phyloP scores from a whole-genome alignment of 768 basidiomycete genomes.

The Suillus subluteus region DNA sequence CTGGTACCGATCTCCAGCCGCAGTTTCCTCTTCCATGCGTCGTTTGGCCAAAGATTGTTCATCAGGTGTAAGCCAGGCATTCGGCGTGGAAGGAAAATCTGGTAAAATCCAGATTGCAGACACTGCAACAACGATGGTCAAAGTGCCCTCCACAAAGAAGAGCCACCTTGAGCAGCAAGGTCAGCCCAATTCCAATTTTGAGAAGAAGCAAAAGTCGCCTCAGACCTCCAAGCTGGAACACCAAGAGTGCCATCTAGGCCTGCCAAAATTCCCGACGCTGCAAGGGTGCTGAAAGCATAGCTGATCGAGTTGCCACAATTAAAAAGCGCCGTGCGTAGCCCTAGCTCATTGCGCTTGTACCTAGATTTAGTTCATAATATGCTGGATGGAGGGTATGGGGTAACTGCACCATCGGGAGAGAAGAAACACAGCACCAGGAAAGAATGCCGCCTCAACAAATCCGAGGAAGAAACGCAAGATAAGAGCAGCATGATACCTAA shows the following conservation, averaged over 20 bases:
- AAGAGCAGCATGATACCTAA: slow-evolving; percentile 60
- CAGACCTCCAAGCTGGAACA: slow-evolving; percentile 70
- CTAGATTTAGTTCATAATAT: neutral
- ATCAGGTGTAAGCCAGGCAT: slow-evolving; percentile 56
- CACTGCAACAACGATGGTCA: slow-evolving; percentile 57
- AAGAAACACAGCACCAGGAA: slow-evolving; percentile 64
- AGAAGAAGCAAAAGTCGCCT: neutral
- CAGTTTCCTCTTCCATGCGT: slow-evolving; percentile 68
- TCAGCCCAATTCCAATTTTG: slow-evolving; percentile 1
- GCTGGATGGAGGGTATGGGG: neutral
- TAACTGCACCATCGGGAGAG: slow-evolving; percentile 60
- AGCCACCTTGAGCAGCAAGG: slow-evolving; percentile 54
- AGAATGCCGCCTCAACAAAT: slow-evolving; percentile 63
- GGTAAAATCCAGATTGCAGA: slow-evolving; percentile 66
- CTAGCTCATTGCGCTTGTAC: slow-evolving; percentile 57
- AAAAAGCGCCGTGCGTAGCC: slow-evolving; percentile 66
- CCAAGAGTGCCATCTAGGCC: slow-evolving; percentile 71
- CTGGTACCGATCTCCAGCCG: slow-evolving; percentile 51
- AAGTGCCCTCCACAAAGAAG: slow-evolving; percentile 64
- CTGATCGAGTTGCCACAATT: slow-evolving; percentile 72
- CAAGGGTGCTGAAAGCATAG: slow-evolving; percentile 79
- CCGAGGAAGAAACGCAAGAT: slow-evolving; percentile 79
- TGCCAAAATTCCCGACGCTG: slow-evolving; percentile 73
- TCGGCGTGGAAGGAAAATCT: slow-evolving; percentile 67
- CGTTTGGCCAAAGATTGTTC: slow-evolving; percentile 57